phyloP scores from a whole-genome alignment of 768 basidiomycete species.

The Mycena capillaripes region DNA sequence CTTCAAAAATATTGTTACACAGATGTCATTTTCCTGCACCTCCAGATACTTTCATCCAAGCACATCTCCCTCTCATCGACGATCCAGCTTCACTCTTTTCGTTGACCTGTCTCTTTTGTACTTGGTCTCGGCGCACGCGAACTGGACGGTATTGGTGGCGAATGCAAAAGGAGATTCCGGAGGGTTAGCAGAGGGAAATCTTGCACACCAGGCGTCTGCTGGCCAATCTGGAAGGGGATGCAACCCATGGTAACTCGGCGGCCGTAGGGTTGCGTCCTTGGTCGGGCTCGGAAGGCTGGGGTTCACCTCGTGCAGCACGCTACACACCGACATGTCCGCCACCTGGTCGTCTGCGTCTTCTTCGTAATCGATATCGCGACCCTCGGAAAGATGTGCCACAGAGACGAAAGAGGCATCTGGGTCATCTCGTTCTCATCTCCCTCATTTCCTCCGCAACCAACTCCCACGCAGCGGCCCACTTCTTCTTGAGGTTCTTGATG shows the following conservation, averaged over 20 bases:
- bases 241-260: background rate
- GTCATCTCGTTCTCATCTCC: background rate
- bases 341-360: background rate
- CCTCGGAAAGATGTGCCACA: background rate
- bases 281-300: too few relatives aligned
- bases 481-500: background rate
- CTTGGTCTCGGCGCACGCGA: background rate
- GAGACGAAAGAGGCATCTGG: background rate
- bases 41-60: too few relatives aligned
- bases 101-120: background rate
- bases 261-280: too few relatives aligned
- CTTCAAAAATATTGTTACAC: too few relatives aligned
- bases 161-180: slow-evolving; percentile 8
- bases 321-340: slow-evolving; percentile 2
- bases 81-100: slow-evolving; percentile 2
- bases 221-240: background rate
- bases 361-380: too few relatives aligned
- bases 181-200: background rate
- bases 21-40: too few relatives aligned
- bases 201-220: background rate
- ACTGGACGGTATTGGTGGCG: slow-evolving; percentile 1
- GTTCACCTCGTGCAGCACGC: background rate
- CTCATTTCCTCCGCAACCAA: background rate
- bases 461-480: slow-evolving; percentile 1
- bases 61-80: too few relatives aligned